Evolutionary conservation across 2,329 filamentous ascomycete genomes (phyloP), one percentile per base, ranked within the genome.

Genomic region (Aspergillus viridinutans): DNA sequence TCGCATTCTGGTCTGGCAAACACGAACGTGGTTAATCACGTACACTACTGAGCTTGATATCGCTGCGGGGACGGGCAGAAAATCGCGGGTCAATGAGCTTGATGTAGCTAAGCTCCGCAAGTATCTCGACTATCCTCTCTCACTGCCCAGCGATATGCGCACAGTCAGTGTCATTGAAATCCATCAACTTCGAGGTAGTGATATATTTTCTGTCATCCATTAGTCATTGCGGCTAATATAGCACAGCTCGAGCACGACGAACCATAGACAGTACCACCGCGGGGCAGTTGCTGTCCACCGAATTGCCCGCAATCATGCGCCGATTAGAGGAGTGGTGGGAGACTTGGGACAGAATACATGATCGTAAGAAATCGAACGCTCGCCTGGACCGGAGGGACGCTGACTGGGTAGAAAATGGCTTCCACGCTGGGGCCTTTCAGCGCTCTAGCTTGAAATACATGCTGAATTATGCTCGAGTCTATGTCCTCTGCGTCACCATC

Each of bases 341-440:
- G 3, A 69, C 66, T 10, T 73, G 71, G 71, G 71, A 73, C 35
- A 64, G 71, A 14, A 68, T 72, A 12, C 70, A 73, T 52, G 61
- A 66, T 25, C 69, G 71, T 72, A 56, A 57, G 70, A 20, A 9
- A 10, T 25, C 14, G 43, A 8, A 17, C 42, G 12, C 20, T 6
- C 12, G 5, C 25, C 20, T 4, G 9, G 17, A n/a, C 0, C n/a
- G 21, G 32, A n/a, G n/a, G 8, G 14, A 38, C 35, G 14, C 49
- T 47, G 21, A 56, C 38, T 5, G 8, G 3, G 9, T 52, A 73
- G 71, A 72, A 54, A 73, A 73, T 49, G 70, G 69, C 1, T 73
- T 73, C 40, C 71, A 73, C 56, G 68, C 69, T 3, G 69, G 71
- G 6, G 71, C 71, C 1, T 73, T 73, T 49, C 71, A 73, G 45